Evolutionary conservation across 345 rosid genomes (phyloP), one percentile per base, ranked within the genome.

Genomic region (Eutrema japonicum): DNA sequence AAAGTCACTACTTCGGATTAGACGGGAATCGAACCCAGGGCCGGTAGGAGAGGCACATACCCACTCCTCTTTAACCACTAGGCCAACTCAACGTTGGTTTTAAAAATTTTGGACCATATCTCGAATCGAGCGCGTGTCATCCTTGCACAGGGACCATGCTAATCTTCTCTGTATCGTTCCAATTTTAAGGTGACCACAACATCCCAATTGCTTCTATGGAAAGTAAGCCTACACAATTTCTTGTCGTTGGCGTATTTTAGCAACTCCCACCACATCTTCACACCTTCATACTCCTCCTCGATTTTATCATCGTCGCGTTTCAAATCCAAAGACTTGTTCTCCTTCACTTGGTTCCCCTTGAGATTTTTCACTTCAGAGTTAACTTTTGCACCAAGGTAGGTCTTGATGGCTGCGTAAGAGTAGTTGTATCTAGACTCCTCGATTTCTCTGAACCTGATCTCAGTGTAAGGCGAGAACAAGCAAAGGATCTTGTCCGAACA

Each of bases 361-460:
- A 71, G 75, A 14, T 38, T 49, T 68, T 71, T 59, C 59, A 71
- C 75, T 38, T 49, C n/a, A 16, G 75, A 16, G 75, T 71, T 71
- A 60, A 71, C 60, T 50, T 60, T 51, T 40, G 60, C 50, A 59
- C 78, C 80, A 40, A 88, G 86, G 79, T 83, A 88, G 71, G 74
- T 83, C 75, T 84, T 82, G 36, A 88, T 79, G 0, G 84, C 81
- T 0, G 74, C 35, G 70, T 70, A 88, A 6, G 81, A 83, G 41
- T 83, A 85, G 65, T 83, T 85, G 68, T 73, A 59, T 41, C 82
- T 69, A 42, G 75, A 82, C 0, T 83, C 84, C 1, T 80, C 50
- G 68, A 72, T 79, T 54, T 88, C 90, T 12, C 68, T 22, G 85
- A 88, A 82, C 30, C 64, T 88, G 58, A 88, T 83, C 35, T 84